phyloP scores from a whole-genome alignment of 768 basidiomycete genomes.

The Tulasnella sp. region DNA sequence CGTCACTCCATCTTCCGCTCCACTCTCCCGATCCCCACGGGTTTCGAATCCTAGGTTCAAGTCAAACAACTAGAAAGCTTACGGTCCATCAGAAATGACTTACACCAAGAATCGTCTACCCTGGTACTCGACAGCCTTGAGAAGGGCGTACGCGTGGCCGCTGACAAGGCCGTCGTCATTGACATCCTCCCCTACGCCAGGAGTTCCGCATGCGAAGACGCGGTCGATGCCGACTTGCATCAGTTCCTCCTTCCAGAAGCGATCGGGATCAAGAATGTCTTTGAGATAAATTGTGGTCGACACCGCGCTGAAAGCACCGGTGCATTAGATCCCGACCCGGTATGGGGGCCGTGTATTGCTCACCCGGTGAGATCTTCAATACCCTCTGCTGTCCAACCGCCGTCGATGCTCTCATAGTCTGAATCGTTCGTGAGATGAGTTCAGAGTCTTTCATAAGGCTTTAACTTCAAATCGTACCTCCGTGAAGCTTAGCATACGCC shows the following conservation, averaged over 20 bases:
- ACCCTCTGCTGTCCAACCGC: conserved; percentile 48
- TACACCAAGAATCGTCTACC: conserved; percentile 48
- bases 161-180: conserved; percentile 30
- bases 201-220: conserved; percentile 52
- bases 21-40: conserved; percentile 49
- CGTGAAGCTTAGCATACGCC: conserved; percentile 55
- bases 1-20: conserved; percentile 53
- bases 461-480: background rate
- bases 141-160: conserved; percentile 49
- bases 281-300: conserved; percentile 17
- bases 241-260: conserved; percentile 58
- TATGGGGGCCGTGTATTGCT: background rate
- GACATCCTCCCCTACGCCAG: conserved; percentile 21
- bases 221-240: conserved; percentile 49
- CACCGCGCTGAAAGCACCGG: conserved; percentile 16
- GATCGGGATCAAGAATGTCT: conserved; percentile 50
- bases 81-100: background rate
- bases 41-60: conserved; percentile 43
- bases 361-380: conserved; percentile 59
- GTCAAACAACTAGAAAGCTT: background rate
- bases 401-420: conserved; percentile 46
- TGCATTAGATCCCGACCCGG: background rate
- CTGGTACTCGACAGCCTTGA: conserved; percentile 46
- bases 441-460: background rate
- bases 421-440: conserved; percentile 34